Percentiles rank a stretch among this genome's conserved stretches.
phyloP scores from a whole-genome alignment of 176 grass and related monocot species.

The Calamus simplicifolius region DNA sequence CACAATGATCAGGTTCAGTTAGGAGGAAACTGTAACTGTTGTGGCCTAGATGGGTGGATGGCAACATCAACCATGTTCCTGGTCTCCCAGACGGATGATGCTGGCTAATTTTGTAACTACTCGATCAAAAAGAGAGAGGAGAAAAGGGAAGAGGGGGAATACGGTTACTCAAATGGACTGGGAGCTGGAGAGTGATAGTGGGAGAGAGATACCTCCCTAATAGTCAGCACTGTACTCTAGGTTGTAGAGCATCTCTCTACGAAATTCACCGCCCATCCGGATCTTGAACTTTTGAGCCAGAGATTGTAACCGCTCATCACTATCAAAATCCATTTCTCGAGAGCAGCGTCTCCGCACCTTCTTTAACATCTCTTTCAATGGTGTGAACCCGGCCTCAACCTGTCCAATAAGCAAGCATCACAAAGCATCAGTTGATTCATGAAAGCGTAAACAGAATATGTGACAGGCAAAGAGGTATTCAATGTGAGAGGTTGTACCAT shows the following conservation, averaged over 20 bases:
- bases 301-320: constrained; percentile 57
- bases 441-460: background rate
- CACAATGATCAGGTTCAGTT: too few relatives aligned
- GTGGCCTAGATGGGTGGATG: too few relatives aligned
- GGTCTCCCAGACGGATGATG: too few relatives aligned
- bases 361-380: constrained; percentile 72
- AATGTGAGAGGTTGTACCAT: constrained; percentile 31
- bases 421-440: constrained; percentile 14
- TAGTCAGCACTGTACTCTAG: constrained; percentile 55
- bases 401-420: constrained; percentile 20
- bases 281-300: constrained; percentile 49
- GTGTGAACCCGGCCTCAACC: constrained; percentile 68
- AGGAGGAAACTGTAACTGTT: too few relatives aligned
- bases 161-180: background rate
- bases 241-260: constrained; percentile 68
- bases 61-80: too few relatives aligned
- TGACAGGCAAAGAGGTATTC: too few relatives aligned
- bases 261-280: constrained; percentile 61
- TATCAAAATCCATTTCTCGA: constrained; percentile 69
- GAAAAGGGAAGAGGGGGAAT: too few relatives aligned
- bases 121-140: too few relatives aligned
- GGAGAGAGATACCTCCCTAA: constrained; percentile 32
- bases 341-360: constrained; percentile 80
- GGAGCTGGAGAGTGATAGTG: constrained; percentile 1
- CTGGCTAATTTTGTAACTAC: too few relatives aligned